Conservation (phyloP, 202 grass and related monocot species). For the Cymbopogon flexuosus region DNA sequence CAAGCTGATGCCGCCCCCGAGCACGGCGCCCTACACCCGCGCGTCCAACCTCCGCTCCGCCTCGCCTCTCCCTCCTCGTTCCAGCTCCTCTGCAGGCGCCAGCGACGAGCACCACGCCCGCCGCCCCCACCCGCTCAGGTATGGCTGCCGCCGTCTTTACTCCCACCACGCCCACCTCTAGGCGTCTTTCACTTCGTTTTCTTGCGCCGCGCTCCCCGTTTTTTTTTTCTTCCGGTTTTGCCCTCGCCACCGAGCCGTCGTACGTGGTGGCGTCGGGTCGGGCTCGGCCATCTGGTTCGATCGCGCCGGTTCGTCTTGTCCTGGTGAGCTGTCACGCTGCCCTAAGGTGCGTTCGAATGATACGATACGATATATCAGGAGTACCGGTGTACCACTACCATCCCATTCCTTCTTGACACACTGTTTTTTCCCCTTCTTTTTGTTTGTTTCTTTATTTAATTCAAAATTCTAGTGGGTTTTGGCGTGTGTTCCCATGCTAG, state of each 20-base stretch:
- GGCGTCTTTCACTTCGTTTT: background rate
- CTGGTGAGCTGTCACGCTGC: background rate
- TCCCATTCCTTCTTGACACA: background rate
- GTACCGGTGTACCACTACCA: background rate
- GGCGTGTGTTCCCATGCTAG: background rate
- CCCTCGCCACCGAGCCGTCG: background rate
- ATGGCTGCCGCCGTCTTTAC: background rate
- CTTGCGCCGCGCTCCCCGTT: background rate
- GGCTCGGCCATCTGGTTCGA: background rate
- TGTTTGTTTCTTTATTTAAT: background rate
- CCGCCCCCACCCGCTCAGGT: conserved; percentile 42
- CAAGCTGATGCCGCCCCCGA: conserved; percentile 56
- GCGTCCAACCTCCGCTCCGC: conserved; percentile 37
- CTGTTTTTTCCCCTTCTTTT: background rate
- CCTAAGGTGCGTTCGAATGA: conserved; percentile 12
- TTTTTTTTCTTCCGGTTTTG: conserved; percentile 7
- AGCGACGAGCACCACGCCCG: conserved; percentile 5
- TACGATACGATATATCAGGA: background rate
- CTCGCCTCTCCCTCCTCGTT: conserved; percentile 20
- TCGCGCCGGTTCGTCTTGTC: background rate
- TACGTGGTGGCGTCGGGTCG: background rate
- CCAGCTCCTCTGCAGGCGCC: background rate
- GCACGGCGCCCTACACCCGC: conserved; percentile 23
- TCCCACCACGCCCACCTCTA: background rate
- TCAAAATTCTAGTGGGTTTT: background rate